phyloP scores from a whole-genome alignment of 257 asterid species.

The Datura wrightii region DNA sequence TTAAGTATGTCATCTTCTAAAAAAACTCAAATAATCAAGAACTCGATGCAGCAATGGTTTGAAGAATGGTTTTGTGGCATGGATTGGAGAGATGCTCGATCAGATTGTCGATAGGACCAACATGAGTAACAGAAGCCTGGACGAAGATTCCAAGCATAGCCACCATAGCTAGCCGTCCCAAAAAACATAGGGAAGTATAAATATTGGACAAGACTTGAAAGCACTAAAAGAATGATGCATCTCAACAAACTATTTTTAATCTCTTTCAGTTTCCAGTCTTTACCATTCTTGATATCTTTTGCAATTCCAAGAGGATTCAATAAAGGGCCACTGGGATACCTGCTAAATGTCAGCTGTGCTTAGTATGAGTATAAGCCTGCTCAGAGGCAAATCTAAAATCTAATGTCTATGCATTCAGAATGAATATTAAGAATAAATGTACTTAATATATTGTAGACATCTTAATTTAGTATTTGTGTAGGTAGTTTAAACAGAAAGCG shows the following conservation, averaged over 20 bases:
- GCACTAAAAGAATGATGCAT: neutral
- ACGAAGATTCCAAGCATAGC: constrained; percentile 84
- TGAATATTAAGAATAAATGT: neutral
- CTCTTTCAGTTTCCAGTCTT: constrained; percentile 88
- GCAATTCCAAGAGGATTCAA: constrained; percentile 88
- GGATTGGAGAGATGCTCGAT: constrained; percentile 78
- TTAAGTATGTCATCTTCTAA: neutral
- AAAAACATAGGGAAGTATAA: constrained; percentile 1
- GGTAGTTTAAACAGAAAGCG: neutral
- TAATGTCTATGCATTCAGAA: neutral
- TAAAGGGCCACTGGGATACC: constrained; percentile 96
- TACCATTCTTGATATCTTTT: constrained; percentile 81
- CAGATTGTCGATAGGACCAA: constrained; percentile 85
- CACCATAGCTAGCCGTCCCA: constrained; percentile 90
- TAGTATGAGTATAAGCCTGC: neutral
- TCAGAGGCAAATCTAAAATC: neutral
- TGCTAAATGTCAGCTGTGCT: constrained; percentile 27
- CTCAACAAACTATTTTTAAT: constrained; percentile 70
- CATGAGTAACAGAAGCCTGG: constrained; percentile 86
- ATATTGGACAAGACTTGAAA: neutral
- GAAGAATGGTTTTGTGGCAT: constrained; percentile 81
- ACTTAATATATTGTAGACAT: neutral
- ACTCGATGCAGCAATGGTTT: constrained; percentile 56
- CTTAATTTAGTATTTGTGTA: neutral
- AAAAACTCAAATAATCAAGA: constrained; percentile 36